These are phyloP conservation scores for Cytospora leucostoma DNA, from an alignment of 2,329 filamentous ascomycete genomes.

Conservation along the genomic window DNA sequence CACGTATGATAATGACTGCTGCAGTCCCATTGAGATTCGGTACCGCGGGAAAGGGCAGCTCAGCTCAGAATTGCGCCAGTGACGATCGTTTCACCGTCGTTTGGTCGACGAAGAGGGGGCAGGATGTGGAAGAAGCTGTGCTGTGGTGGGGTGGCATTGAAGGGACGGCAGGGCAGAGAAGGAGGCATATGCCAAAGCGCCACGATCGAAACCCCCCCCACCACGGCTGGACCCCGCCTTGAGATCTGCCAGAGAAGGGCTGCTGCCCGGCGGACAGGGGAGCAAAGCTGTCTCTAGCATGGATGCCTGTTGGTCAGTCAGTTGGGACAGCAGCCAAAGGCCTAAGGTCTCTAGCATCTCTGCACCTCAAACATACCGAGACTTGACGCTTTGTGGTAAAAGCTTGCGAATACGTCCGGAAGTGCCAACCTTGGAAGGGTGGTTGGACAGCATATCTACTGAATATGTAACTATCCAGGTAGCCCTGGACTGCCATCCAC, in stretches of 20 bases:
- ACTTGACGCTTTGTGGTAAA: not conserved
- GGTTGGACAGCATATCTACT: no score
- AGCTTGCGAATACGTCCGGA: not conserved
- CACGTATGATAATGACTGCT: not conserved
- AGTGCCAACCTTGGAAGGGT: not conserved
- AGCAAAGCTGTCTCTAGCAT: slow-evolving; percentile 8
- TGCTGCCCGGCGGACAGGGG: slow-evolving; percentile 6
- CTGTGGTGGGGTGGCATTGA: not conserved
- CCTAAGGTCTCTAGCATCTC: not conserved
- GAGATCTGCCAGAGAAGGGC: slow-evolving; percentile 12
- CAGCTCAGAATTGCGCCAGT: slow-evolving; percentile 14
- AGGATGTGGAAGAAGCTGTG: not conserved
- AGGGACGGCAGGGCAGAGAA: not conserved
- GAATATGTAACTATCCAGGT: no score
- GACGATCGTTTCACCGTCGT: not conserved
- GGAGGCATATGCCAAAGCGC: not conserved
- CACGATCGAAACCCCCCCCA: not conserved
- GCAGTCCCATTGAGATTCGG: slow-evolving; percentile 2
- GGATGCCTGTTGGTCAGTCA: no score
- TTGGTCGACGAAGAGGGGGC: not conserved
- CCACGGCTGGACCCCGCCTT: slow-evolving; percentile 9
- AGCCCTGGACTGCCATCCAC: not conserved
- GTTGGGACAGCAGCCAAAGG: not conserved
- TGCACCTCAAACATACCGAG: not conserved
- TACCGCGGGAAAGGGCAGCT: slow-evolving; percentile 12